A percentile compares a stretch with the other conserved stretches of the same genome.
Conservation (phyloP, 2,329 filamentous ascomycete genomes). For the Macrophomina phaseolina region DNA sequence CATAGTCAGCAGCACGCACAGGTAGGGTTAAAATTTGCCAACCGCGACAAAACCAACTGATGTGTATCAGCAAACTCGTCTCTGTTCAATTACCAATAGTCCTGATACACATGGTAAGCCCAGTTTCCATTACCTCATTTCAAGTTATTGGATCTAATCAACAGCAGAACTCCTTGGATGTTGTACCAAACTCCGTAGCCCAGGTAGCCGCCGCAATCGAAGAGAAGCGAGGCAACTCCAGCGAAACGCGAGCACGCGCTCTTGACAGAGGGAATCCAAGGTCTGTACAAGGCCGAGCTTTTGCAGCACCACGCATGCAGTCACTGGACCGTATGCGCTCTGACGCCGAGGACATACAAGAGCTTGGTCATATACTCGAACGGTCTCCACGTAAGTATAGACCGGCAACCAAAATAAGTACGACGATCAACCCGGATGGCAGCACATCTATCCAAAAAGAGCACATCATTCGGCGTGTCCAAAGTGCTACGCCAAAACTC, state of each 20-base stretch:
- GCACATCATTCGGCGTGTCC: slow-evolving; percentile 20
- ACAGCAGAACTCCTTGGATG: slow-evolving; percentile 59
- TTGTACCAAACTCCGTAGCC: slow-evolving; percentile 60
- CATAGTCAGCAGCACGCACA: slow-evolving; percentile 51
- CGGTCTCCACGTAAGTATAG: slow-evolving; percentile 51
- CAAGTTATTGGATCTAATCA: background rate
- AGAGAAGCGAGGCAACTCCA: slow-evolving; percentile 49
- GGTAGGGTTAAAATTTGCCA: slow-evolving; percentile 35
- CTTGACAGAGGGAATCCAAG: slow-evolving; percentile 45
- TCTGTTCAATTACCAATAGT: slow-evolving; percentile 61
- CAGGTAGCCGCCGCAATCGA: slow-evolving; percentile 62
- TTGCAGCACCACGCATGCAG: slow-evolving; percentile 58
- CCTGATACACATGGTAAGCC: slow-evolving; percentile 58
- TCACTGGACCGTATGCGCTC: slow-evolving; percentile 55
- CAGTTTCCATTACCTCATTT: background rate
- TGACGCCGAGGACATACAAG: slow-evolving; percentile 43
- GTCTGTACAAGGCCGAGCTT: slow-evolving; percentile 57
- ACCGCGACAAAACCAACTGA: slow-evolving; percentile 30
- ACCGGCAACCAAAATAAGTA: slow-evolving; percentile 28
- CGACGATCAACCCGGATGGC: slow-evolving; percentile 25
- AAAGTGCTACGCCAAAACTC: slow-evolving; percentile 12
- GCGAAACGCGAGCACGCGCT: background rate
- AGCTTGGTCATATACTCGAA: slow-evolving; percentile 49
- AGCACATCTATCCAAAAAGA: slow-evolving; percentile 18
- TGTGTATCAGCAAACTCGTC: slow-evolving; percentile 50